Base-by-base conservation (phyloP, 2,329 filamentous ascomycete genomes). In the Stagonosporopsis chrysanthemi region DNA sequence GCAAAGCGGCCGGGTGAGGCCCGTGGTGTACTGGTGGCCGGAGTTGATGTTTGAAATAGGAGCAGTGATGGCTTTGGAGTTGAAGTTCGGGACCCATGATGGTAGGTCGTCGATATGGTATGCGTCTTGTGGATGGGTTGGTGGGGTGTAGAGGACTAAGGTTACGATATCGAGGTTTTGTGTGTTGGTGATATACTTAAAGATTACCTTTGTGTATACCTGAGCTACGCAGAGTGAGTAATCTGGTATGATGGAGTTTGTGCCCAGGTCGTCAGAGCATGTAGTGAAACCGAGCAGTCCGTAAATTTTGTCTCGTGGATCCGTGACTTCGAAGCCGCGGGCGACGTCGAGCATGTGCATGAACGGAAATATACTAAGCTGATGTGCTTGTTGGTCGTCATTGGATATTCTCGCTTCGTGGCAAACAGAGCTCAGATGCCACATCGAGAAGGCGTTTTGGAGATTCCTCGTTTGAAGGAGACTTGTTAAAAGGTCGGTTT, bases 1-100 rank as follows among this genome's bases (percentile, higher is more conserved):
- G 6, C 40, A 7, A 22, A 62, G 14, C 5, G 39, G 23, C 6
- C 31, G 58, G 3, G 14, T n/a, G 8, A 40, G 45, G 1, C 59
- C 54, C 4, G 54, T 38, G 1, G 41, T 29, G 41, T 61, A 52
- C 24, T 50, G 6, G 19, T 60, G 50, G 6, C 26, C 44, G 4
- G 7, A 9, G 5, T 40, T 46, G 8, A 53, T 46, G 26, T 56
- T 57, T 6, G 54, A 52, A 4, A 66, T 33, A 1, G 57, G 45
- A 26, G 44, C 53, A 5, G 55, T 28, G 3, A 47, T 42, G 9
- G 23, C 46, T 31, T 57, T 52, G 1, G 23, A 31, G 17, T 41
- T 51, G 62, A 64, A 67, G 46, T 69, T 36, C 3, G 61, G 64
- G 2, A 64, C 64, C 64, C 66, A 69, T 1, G 57, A 62, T 33